Base-by-base conservation (phyloP, 2,329 filamentous ascomycete genomes). In the Phialemonium atrogriseum region DNA sequence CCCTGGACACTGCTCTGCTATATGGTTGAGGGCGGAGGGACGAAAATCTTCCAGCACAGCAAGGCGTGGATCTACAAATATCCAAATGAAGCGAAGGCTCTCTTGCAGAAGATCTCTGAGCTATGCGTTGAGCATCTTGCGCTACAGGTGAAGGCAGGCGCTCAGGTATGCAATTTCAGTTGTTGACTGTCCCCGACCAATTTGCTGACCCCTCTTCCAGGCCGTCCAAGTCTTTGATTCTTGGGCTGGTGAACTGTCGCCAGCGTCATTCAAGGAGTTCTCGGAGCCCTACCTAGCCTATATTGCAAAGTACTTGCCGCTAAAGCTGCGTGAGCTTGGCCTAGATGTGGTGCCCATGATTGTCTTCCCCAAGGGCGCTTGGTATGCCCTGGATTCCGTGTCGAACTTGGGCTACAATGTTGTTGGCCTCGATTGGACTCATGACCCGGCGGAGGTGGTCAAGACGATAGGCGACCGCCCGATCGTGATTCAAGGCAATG, bases 61-160 rank as follows among this genome's bases (percentile, higher is more conserved):
- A 98, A 98, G 72, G 94, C 84, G 16, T 98, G 91, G 91, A 79
- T 96, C 38, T 98, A 89, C 69, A 86, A 77, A 58, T 86, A 95
- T 50, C 73, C 83, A 1, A 69, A 83, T 41, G 85, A 83, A 54
- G 79, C 80, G 39, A 87, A 91, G 64, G 76, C 70, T 39, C 61
- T 98, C 42, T 63, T 98, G 42, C 77, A 85, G 54, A 95, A 94
- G 70, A 94, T 98, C 50, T 74, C 91, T 11, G 85, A 94, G 52
- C 73, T 96, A 20, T 96, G 91, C 55, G 87, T 96, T 7, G 89
- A 98, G 47, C 89, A 96, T 53, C 68, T 98, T 35, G 89, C 88
- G 6, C 67, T 88, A 39, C 91, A 98, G 59, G 89, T 98, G 36
- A 74, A 83, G 49, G 91, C 91, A 15, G 91, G 91, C 36, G 91